Percentiles rank a stretch among this genome's conserved stretches.
phyloP scores from a whole-genome alignment of 352 stramenopile species.

The Stramenopiles sp. region DNA sequence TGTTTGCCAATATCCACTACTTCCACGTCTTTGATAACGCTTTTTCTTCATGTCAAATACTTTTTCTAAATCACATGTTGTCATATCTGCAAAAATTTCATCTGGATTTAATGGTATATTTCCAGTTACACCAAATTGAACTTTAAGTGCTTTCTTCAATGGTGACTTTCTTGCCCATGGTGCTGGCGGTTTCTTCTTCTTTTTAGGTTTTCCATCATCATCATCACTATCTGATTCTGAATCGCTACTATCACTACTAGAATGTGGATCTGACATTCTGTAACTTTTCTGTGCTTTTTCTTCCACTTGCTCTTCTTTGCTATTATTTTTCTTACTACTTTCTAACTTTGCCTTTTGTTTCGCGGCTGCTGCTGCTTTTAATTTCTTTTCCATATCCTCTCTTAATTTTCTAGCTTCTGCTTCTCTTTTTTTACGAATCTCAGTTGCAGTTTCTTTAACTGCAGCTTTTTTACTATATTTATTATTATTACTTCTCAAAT shows the following conservation, averaged over 20 bases:
- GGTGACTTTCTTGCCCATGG: neutral
- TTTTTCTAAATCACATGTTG: neutral
- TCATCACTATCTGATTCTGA: neutral
- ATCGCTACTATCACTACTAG: neutral
- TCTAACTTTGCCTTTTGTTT: neutral
- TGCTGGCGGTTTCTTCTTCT: neutral
- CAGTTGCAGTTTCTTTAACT: neutral
- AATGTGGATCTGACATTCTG: neutral
- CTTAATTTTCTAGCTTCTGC: neutral
- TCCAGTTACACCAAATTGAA: neutral
- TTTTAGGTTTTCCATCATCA: neutral
- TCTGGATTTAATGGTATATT: neutral
- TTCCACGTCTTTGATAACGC: neutral
- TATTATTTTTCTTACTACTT: neutral
- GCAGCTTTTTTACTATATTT: neutral
- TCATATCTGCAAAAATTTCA: neutral
- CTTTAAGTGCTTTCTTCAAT: neutral
- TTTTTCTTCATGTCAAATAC: neutral
- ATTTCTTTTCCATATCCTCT: neutral
- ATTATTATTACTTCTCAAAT: too few relatives aligned
- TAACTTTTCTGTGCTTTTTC: neutral
- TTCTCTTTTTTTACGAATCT: neutral
- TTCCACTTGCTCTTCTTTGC: too few relatives aligned
- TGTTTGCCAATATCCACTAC: neutral
- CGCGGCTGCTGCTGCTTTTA: neutral